phyloP scores from a whole-genome alignment of 2,329 filamentous ascomycete species.

The Trichoderma breve region DNA sequence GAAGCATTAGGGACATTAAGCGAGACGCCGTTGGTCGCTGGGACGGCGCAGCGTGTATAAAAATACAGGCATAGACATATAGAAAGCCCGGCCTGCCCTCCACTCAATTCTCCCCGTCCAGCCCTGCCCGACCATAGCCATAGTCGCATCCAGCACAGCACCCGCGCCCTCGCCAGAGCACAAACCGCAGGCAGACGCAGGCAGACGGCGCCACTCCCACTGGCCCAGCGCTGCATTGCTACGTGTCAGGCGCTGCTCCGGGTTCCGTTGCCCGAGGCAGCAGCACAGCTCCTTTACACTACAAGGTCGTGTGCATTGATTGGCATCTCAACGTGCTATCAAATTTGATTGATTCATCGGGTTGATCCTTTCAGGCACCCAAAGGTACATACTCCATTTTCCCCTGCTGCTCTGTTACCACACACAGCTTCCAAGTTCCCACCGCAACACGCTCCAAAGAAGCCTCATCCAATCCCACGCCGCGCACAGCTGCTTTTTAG shows the following conservation, averaged over 20 bases:
- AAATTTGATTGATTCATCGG: background rate
- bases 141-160: slow-evolving; percentile 10
- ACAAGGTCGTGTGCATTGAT: background rate
- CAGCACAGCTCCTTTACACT: background rate
- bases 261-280: background rate
- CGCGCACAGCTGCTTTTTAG: background rate
- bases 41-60: slow-evolving; percentile 40
- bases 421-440: background rate
- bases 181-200: slow-evolving; percentile 5
- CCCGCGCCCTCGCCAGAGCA: slow-evolving; percentile 4
- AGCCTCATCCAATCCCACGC: background rate
- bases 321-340: background rate
- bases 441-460: background rate
- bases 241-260: slow-evolving; percentile 1
- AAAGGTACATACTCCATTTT: background rate
- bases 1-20: slow-evolving; percentile 39
- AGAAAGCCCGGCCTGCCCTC: slow-evolving; percentile 45
- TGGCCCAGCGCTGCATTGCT: background rate
- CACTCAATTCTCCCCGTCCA: slow-evolving; percentile 38
- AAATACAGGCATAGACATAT: slow-evolving; percentile 46
- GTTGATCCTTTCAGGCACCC: background rate
- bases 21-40: slow-evolving; percentile 37
- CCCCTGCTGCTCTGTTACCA: background rate
- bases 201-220: slow-evolving; percentile 8
- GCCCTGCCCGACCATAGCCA: slow-evolving; percentile 19